These are phyloP conservation scores for Leccinum barrowsii DNA, from an alignment of 768 basidiomycete genomes.

Conservation along the genomic window DNA sequence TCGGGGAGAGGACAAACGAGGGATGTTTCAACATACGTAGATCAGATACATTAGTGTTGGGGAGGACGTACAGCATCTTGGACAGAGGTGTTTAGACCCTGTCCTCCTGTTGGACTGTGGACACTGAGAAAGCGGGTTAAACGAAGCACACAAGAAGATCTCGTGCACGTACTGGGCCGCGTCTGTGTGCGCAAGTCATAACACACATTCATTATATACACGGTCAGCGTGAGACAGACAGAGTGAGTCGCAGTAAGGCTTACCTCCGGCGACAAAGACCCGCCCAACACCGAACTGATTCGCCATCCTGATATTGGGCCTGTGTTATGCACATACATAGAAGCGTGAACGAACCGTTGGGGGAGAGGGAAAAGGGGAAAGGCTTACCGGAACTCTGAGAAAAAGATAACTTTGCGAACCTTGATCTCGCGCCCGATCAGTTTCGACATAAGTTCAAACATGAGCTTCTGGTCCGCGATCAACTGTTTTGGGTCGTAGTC, in stretches of 20 bases:
- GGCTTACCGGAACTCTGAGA: constrained; percentile 29
- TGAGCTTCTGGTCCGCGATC: constrained; percentile 18
- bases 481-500: constrained; percentile 14
- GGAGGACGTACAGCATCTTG: constrained; percentile 36
- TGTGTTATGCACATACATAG: constrained; percentile 9
- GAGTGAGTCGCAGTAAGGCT: neutral
- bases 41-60: neutral
- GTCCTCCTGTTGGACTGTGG: constrained; percentile 24
- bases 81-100: constrained; percentile 37
- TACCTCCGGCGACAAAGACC: constrained; percentile 48
- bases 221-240: neutral
- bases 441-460: constrained; percentile 30
- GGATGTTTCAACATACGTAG: neutral
- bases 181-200: constrained; percentile 31
- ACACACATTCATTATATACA: neutral
- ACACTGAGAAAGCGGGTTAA: constrained; percentile 9
- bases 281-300: constrained; percentile 39
- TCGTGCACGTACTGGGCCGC: constrained; percentile 37
- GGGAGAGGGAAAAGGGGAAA: neutral
- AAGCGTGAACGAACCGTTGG: neutral
- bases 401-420: constrained; percentile 27
- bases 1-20: constrained; percentile 45
- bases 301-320: constrained; percentile 49
- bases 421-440: constrained; percentile 29
- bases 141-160: neutral